A percentile compares a stretch with the other conserved stretches of the same genome.
Conservation (phyloP, 352 stramenopile genomes). For the Blastocystis sp. region DNA sequence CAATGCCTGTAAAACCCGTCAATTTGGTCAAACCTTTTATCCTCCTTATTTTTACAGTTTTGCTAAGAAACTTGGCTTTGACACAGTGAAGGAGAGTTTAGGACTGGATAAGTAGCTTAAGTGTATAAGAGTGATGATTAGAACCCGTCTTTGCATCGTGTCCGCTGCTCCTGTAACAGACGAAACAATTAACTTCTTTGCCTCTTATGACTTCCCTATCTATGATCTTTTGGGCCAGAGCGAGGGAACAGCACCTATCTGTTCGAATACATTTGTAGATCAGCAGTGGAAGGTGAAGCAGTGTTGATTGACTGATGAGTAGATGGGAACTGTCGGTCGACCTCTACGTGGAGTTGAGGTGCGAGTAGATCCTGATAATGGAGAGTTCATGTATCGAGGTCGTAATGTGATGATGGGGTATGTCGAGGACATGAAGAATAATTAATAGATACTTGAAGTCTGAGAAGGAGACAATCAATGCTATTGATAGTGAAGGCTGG, state of each 20-base stretch:
- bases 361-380: slow-evolving; percentile 29
- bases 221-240: slow-evolving; percentile 89
- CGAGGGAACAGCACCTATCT: slow-evolving; percentile 82
- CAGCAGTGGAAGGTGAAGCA: slow-evolving; percentile 70
- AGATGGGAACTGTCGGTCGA: slow-evolving; percentile 29
- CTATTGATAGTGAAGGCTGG: slow-evolving; percentile 88
- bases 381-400: slow-evolving; percentile 55
- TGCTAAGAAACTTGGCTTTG: slow-evolving; percentile 80
- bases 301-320: background rate
- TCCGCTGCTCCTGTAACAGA: slow-evolving; percentile 84
- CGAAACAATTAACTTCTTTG: slow-evolving; percentile 89
- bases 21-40: slow-evolving; percentile 82
- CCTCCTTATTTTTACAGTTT: slow-evolving; percentile 83
- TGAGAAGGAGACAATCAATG: slow-evolving; percentile 76
- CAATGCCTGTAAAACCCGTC: slow-evolving; percentile 73
- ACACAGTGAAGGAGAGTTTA: slow-evolving; percentile 68
- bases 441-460: slow-evolving; percentile 70
- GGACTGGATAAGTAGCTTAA: slow-evolving; percentile 67
- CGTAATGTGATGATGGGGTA: slow-evolving; percentile 66
- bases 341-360: slow-evolving; percentile 48
- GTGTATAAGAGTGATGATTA: slow-evolving; percentile 45
- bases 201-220: slow-evolving; percentile 86
- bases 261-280: slow-evolving; percentile 71
- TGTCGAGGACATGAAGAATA: background rate
- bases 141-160: slow-evolving; percentile 44